Base-by-base conservation (phyloP, 2,329 filamentous ascomycete genomes). In the Intubia oerlemansii region DNA sequence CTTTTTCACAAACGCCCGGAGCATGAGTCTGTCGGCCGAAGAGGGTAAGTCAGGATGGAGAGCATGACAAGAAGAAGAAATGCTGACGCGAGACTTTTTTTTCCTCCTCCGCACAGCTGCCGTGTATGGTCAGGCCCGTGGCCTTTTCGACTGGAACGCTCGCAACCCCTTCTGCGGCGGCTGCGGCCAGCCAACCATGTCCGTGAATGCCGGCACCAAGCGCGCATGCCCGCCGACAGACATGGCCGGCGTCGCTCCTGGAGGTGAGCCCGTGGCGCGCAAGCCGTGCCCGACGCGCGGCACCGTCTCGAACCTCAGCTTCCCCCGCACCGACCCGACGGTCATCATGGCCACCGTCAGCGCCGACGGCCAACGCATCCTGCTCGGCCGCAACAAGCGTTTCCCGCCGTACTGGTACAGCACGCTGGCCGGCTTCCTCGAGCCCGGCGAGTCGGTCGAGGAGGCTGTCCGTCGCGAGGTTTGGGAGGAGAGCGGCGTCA, bases 311-410 rank as follows among this genome's bases (percentile, higher is more conserved):
- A 98, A 98, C 51, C 61, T 93, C 30, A 75, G 65, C 44, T 95
- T 93, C 58, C 85, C 85, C 3, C 69, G 84, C 28, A 93, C 85
- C 2, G 84, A 93, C 42, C 82, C 84, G 1, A 91, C 81, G 17
- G 82, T 95, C 47, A 98, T 98, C 52, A 84, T 90, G 53, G 85
- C 84, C 1, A 74, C 93, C 9, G 66, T 95, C 18, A 90, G 77
- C 30, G 60, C 72, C 28, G 79, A 90, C 40, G 76, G 76, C 28
- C 64, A 72, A 38, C 67, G 69, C 35, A 54, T 92, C 22, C 66
- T 98, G 7, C 72, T 98, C 1, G 88, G 88, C 21, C 72, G 88
- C 10, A 70, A 79, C 44, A 78, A 77, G 51, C 66, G 79, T 30
- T 98, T 74, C 63, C 88, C 88, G 1, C 59, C 66, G 2, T 47